A percentile compares a stretch with the other conserved stretches of the same genome.
phyloP scores from a whole-genome alignment of 2,329 filamentous ascomycete genomes.

The Colletotrichum endophyticum region DNA sequence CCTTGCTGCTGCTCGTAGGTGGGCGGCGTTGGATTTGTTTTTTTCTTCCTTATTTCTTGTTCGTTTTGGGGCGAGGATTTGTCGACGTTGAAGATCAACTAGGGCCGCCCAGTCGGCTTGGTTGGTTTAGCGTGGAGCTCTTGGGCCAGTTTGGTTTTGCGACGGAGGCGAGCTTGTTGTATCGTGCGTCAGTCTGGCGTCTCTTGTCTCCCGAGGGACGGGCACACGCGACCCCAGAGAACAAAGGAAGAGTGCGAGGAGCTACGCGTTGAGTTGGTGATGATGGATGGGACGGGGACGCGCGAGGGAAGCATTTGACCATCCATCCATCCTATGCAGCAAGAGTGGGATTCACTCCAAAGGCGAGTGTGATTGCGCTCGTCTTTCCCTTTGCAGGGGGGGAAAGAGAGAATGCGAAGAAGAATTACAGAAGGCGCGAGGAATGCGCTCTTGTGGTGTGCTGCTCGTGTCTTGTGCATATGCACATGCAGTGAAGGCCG shows the following conservation, averaged over 20 bases:
- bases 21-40: not conserved
- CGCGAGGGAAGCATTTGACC: not conserved
- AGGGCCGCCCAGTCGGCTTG: slow-evolving; percentile 6
- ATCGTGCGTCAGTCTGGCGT: slow-evolving; percentile 16
- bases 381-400: not conserved
- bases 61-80: not conserved
- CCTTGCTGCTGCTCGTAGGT: not conserved
- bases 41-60: not conserved
- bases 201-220: slow-evolving; percentile 13
- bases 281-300: not conserved
- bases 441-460: slow-evolving; percentile 7
- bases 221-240: not conserved
- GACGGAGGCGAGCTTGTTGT: slow-evolving; percentile 17
- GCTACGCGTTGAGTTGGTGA: not conserved
- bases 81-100: slow-evolving; percentile 18
- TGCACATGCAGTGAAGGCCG: slow-evolving; percentile 11
- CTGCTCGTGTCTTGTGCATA: slow-evolving; percentile 4
- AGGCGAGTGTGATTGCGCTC: not conserved
- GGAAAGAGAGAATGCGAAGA: slow-evolving; percentile 12
- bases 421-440: slow-evolving; percentile 11
- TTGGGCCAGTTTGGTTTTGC: not conserved
- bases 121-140: not conserved
- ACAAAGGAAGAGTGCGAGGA: slow-evolving; percentile 11
- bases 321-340: not conserved
- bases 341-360: not conserved